These are phyloP conservation scores for Paxillus rubicundulus DNA, from an alignment of 768 basidiomycete genomes.

Conservation along the genomic window DNA sequence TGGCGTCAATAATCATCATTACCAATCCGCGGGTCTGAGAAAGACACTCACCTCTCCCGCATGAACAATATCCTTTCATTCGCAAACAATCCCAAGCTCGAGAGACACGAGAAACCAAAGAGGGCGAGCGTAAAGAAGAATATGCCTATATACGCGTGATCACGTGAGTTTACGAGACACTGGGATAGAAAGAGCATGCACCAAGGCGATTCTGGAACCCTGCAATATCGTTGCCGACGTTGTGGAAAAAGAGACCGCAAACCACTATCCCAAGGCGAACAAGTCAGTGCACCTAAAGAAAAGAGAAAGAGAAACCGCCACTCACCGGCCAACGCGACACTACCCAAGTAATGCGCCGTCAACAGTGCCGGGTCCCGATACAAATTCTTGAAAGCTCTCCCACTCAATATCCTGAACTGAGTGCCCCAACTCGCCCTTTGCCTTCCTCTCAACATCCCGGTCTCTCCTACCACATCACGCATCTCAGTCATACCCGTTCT, in stretches of 20 bases:
- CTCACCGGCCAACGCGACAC: slow-evolving; percentile 81
- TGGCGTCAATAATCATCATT: neutral
- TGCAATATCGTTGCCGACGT: slow-evolving; percentile 88
- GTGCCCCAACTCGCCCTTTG: slow-evolving; percentile 84
- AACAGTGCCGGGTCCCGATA: slow-evolving; percentile 93
- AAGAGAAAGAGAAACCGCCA: slow-evolving; percentile 13
- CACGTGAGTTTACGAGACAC: neutral
- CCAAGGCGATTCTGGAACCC: slow-evolving; percentile 96
- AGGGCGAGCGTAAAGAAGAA: slow-evolving; percentile 98
- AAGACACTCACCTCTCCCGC: slow-evolving; percentile 76
- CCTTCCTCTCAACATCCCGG: slow-evolving; percentile 61
- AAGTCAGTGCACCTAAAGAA: slow-evolving; percentile 5
- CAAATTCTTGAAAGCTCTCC: slow-evolving; percentile 96
- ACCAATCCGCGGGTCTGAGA: neutral
- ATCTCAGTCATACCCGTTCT: slow-evolving; percentile 40
- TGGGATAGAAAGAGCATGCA: slow-evolving; percentile 23
- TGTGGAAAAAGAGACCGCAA: slow-evolving; percentile 91
- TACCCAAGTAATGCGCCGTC: slow-evolving; percentile 84
- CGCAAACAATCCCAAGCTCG: slow-evolving; percentile 90
- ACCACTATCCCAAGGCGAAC: slow-evolving; percentile 49
- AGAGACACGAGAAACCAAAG: slow-evolving; percentile 95
- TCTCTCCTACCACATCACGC: slow-evolving; percentile 70
- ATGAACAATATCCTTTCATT: slow-evolving; percentile 96
- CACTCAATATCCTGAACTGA: slow-evolving; percentile 93
- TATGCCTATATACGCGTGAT: slow-evolving; percentile 49